Conservation (phyloP, 306 rosid species). For the Sechiopsis laciniata region DNA sequence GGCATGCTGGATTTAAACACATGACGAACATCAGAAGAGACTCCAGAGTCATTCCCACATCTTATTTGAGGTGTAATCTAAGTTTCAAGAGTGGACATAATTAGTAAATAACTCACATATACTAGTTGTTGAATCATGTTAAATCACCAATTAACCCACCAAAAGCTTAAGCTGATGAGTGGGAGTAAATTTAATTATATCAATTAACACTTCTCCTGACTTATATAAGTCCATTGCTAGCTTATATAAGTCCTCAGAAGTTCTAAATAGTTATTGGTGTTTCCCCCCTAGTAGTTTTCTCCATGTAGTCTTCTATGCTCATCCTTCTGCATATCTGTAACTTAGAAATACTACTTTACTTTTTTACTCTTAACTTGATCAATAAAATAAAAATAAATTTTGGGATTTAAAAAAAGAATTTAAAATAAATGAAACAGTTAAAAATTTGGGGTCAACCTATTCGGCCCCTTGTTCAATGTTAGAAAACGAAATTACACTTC, state of each 20-base stretch:
- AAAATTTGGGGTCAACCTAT: neutral
- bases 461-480: neutral
- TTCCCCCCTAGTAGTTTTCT: too few species aligned
- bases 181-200: too few species aligned
- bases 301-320: too few species aligned
- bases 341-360: neutral
- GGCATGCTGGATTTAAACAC: slow-evolving; percentile 29
- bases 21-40: slow-evolving; percentile 31
- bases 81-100: neutral
- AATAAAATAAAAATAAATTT: neutral
- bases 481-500: neutral
- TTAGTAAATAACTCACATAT: neutral
- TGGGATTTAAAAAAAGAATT: neutral
- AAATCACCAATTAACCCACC: too few species aligned
- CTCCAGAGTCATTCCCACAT: slow-evolving; percentile 27
- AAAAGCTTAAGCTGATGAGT: too few species aligned
- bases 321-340: too few species aligned
- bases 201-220: too few species aligned
- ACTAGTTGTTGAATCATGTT: neutral
- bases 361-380: too few species aligned
- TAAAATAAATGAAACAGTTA: neutral
- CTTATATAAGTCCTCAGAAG: too few species aligned
- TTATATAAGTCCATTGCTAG: too few species aligned
- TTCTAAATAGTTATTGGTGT: too few species aligned
- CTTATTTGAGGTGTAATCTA: neutral